These are phyloP conservation scores for Zymoseptoria brevis DNA, from an alignment of 2,329 filamentous ascomycete species.

Conservation along the genomic window DNA sequence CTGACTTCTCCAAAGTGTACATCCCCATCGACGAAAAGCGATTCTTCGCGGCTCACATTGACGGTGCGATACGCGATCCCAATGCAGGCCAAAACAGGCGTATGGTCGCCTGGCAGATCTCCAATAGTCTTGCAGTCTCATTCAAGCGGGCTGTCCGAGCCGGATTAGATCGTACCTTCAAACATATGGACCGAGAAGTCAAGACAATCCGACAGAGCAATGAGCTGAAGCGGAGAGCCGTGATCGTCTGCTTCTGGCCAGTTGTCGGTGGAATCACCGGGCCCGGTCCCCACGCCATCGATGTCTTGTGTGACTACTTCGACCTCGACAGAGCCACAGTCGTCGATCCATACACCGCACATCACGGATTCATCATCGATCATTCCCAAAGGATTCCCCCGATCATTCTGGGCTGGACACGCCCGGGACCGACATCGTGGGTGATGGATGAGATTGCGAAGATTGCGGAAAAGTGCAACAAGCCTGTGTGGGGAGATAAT, in stretches of 20 bases:
- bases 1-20: neutral
- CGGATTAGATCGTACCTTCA: neutral
- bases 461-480: neutral
- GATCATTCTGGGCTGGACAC: neutral
- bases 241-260: constrained; percentile 2
- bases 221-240: neutral
- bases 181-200: neutral
- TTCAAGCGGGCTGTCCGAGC: neutral
- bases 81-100: neutral
- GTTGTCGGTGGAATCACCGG: neutral
- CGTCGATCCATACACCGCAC: neutral
- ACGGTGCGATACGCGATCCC: neutral
- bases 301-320: neutral
- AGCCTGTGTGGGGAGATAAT: neutral
- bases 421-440: neutral
- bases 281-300: constrained; percentile 1
- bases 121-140: neutral
- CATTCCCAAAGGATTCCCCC: neutral
- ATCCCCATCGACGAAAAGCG: constrained; percentile 1
- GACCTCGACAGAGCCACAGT: neutral
- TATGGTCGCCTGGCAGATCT: neutral
- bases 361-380: neutral
- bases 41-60: constrained; percentile 4
- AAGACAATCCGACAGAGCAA: neutral
- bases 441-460: neutral